Conservation (phyloP, 352 stramenopile species). For the Phytophthora pinifolia region DNA sequence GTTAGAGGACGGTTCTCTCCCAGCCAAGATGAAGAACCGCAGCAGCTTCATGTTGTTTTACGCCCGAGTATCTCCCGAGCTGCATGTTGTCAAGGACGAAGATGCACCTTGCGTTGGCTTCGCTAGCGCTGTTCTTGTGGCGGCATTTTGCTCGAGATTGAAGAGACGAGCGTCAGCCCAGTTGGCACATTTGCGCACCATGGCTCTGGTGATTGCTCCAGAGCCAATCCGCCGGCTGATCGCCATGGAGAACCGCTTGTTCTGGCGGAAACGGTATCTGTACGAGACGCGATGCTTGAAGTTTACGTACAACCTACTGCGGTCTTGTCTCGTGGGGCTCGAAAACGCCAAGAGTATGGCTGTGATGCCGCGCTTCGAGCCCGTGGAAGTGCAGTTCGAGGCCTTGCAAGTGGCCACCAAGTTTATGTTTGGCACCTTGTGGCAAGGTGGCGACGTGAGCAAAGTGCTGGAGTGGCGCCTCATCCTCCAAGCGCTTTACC, state of each 20-base stretch:
- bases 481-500: conserved; percentile 69
- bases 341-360: conserved; percentile 42
- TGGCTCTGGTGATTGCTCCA: conserved; percentile 58
- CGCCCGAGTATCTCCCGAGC: conserved; percentile 48
- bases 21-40: conserved; percentile 68
- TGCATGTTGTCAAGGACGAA: conserved; percentile 27
- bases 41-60: conserved; percentile 91
- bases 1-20: conserved; percentile 19
- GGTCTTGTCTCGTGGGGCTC: conserved; percentile 50
- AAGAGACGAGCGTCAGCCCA: conserved; percentile 30
- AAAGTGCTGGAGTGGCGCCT: conserved; percentile 78
- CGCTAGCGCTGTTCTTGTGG: conserved; percentile 27
- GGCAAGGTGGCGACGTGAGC: conserved; percentile 74
- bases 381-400: conserved; percentile 63
- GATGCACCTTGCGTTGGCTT: conserved; percentile 30
- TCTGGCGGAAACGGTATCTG: conserved; percentile 87
- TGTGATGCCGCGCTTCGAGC: conserved; percentile 55
- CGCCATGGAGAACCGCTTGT: conserved; percentile 79
- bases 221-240: conserved; percentile 78
- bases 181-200: conserved; percentile 47
- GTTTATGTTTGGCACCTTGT: conserved; percentile 88
- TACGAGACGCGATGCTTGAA: conserved; percentile 70
- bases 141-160: conserved; percentile 45
- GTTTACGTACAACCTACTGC: conserved; percentile 83
- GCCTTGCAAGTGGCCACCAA: conserved; percentile 80